Base-by-base conservation (phyloP, 805 yeast species). In the Metschnikowia kunwiensis region DNA sequence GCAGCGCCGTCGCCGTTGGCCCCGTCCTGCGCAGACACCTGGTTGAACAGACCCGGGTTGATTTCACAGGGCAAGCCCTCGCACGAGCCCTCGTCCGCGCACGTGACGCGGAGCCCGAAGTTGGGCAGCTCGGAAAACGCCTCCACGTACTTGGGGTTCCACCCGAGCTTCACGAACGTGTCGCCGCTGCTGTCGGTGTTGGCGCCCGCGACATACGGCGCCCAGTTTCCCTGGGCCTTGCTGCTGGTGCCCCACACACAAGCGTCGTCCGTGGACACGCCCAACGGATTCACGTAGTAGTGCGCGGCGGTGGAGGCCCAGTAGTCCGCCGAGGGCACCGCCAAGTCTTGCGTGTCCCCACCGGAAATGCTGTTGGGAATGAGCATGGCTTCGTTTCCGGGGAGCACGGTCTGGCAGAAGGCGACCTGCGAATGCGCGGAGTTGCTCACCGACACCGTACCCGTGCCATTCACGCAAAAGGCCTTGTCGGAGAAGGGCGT, bases 301-400 rank as follows among this genome's bases (percentile, higher is more conserved):
- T 87, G 96, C 24, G 95, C 82, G 26, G 95, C 86, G 26, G 95
- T 86, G 9, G 75, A 62, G 10, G 93, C 93, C 84, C 86, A 86
- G 68, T 87, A 87, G 38, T 78, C 78, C 2, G 88, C 65, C 15
- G 84, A 87, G 12, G 96, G 96, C 34, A 87, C 96, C 15, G 96
- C 95, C 40, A 87, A 63, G 2, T 72, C 67, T 37, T 67, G 60
- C n/a, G 68, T 43, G 7, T 63, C 51, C 7, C 77, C 73, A 10
- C 70, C 61, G n/a, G 64, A 71, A 39, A 82, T 78, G 36, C 71
- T 57, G 15, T 94, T 86, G 42, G 96, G 96, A 47, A 88, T 86
- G 57, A 86, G 70, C 96, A 87, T 87, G 50, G 87, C 95, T 66
- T 87, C 96, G 60, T 86, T 85, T 49, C 96, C 96, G 16, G 96